Base-by-base conservation (phyloP, 164 flowering plant species). In the Stephania yunnanensis region DNA sequence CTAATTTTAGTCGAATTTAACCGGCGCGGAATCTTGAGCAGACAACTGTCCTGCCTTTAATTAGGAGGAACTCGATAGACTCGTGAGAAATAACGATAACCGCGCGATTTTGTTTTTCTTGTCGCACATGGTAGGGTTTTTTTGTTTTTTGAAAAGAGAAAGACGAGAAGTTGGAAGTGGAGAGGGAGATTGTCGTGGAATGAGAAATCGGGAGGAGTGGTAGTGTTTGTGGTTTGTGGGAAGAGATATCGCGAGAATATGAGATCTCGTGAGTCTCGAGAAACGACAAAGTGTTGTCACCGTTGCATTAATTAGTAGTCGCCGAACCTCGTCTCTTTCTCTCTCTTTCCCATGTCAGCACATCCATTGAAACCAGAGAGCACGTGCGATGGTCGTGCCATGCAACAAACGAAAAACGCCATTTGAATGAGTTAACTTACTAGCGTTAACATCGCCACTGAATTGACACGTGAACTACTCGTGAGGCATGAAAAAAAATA, bases 11-110 rank as follows among this genome's bases (percentile, higher is more conserved):
- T 76, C 77, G 75, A 73, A 55, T 64, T 61, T 78, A 52, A 65
- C 64, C 77, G 80, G 79, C 79, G 74, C 66, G 79, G 73, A 78
- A 78, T 81, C 75, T 73, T 50, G 52, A 30, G 69, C 20, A 31
- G 68, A 81, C 80, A 81, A 76, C 81, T 81, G 80, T 78, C 73
- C 52, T 52, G 15, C 17, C 13, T 58, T 46, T 44, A 6, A 30
- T 42, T 19, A 19, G 31, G 22, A 61, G 19, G n/a, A 73, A 50
- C 45, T 8, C 73, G 74, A 76, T 46, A 71, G 48, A 64, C 19
- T 1, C 6, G 53, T 5, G 71, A 68, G 71, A 68, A 31, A 68
- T 6, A 9, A 9, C 7, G 25, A 36, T 36, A 36, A 36, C 42
- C 42, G 42, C 42, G 42, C 0, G 42, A 36, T 36, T 36, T 36